These are phyloP conservation scores for Wickerhamiella vanderwaltii DNA, from an alignment of 805 yeast genomes.

Conservation along the genomic window DNA sequence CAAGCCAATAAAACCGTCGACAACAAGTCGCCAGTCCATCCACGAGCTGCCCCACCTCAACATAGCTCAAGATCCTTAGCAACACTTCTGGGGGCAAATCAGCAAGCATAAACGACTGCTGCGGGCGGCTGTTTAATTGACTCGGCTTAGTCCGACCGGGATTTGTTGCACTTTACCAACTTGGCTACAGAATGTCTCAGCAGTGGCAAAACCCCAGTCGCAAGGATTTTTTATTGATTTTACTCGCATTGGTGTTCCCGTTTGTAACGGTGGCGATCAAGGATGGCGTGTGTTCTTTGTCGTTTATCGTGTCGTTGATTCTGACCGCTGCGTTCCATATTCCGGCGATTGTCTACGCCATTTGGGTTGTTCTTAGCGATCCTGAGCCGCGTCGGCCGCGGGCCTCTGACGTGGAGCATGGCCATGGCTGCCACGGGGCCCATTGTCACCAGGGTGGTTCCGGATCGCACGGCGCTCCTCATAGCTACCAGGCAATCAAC, in stretches of 20 bases:
- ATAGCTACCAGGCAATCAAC: not conserved
- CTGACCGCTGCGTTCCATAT: constrained; percentile 9
- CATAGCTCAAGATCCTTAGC: constrained; percentile 13
- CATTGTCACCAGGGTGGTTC: not conserved
- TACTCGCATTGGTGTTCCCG: constrained; percentile 8
- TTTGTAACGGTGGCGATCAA: constrained; percentile 10
- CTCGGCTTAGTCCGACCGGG: not conserved
- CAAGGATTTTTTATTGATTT: constrained; percentile 9
- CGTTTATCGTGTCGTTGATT: constrained; percentile 7
- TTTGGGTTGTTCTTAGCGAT: constrained; percentile 10
- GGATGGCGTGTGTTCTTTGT: constrained; percentile 6
- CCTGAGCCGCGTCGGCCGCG: constrained; percentile 2
- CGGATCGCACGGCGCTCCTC: not conserved
- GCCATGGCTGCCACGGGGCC: not conserved
- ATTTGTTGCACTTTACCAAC: not conserved
- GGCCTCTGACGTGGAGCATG: not conserved
- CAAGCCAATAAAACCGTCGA: constrained; percentile 16
- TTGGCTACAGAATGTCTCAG: constrained; percentile 3
- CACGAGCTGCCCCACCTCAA: constrained; percentile 16
- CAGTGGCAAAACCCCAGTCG: constrained; percentile 2
- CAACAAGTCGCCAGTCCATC: constrained; percentile 18
- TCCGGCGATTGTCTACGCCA: constrained; percentile 12
- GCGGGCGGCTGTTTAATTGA: not conserved
- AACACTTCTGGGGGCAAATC: constrained; percentile 15
- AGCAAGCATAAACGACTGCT: constrained; percentile 6